Evolutionary conservation across 2,329 filamentous ascomycete genomes (phyloP).

Genomic region (Colletotrichum sp.): DNA sequence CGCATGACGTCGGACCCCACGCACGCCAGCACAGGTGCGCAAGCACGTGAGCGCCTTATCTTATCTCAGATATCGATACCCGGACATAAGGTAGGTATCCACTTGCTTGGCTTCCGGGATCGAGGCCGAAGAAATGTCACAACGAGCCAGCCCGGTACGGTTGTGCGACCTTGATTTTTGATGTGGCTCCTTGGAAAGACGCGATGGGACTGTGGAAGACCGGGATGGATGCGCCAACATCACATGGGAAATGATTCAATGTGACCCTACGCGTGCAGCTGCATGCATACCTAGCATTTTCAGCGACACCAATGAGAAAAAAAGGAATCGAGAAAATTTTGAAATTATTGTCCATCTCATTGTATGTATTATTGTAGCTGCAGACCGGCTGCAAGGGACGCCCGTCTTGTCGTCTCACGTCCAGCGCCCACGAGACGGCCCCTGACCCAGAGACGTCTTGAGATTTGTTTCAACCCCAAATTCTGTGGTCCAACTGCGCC

Average conservation of each 20-base stretch:
- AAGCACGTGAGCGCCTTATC: not conserved
- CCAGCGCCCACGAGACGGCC: not conserved
- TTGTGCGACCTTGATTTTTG: not conserved
- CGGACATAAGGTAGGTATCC: not conserved
- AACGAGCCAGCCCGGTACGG: not conserved
- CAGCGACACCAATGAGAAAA: not conserved
- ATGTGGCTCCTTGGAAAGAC: not conserved
- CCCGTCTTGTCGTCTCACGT: not conserved
- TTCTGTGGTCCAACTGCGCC: not conserved
- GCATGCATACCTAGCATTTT: not conserved
- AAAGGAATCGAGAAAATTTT: not conserved
- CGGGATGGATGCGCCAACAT: not conserved
- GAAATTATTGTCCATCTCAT: not conserved
- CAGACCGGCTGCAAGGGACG: not conserved
- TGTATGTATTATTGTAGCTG: not conserved
- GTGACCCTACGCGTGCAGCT: not conserved
- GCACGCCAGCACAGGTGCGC: constrained; percentile 1
- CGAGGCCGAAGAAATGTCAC: not conserved
- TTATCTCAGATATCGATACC: not conserved
- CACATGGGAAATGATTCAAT: not conserved
- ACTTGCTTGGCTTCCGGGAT: not conserved
- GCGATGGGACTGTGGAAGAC: not conserved
- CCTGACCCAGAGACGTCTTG: not conserved
- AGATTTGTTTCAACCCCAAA: constrained; percentile 6
- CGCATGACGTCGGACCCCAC: not conserved